Evolutionary conservation across 2,329 filamentous ascomycete genomes (phyloP).

Genomic region (Aspergillus sclerotialis): DNA sequence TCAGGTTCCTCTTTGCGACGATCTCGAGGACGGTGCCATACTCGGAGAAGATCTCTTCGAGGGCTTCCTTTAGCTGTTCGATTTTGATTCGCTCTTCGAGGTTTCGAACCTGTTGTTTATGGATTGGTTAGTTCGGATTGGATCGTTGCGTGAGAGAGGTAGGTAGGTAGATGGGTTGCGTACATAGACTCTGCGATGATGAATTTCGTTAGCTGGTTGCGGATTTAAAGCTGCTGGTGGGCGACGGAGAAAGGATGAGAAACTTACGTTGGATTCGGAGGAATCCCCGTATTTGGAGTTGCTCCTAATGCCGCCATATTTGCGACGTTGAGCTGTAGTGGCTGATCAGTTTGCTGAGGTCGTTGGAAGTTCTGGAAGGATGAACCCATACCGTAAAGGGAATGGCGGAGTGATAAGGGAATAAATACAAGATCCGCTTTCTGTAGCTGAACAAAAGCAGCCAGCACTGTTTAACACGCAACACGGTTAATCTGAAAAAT

Average conservation of each 20-base stretch:
- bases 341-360: slow-evolving; percentile 5
- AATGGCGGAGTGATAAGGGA: too few species aligned
- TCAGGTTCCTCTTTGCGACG: slow-evolving; percentile 81
- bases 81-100: slow-evolving; percentile 88
- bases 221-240: background rate
- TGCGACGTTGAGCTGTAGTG: slow-evolving; percentile 18
- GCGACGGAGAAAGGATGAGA: background rate
- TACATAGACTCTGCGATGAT: slow-evolving; percentile 34
- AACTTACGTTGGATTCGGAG: slow-evolving; percentile 36
- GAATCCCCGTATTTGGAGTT: slow-evolving; percentile 16
- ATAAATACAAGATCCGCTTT: too few species aligned
- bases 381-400: too few species aligned
- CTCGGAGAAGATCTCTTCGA: slow-evolving; percentile 75
- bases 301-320: slow-evolving; percentile 32
- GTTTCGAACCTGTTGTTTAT: slow-evolving; percentile 58
- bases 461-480: too few species aligned
- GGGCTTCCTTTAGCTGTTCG: slow-evolving; percentile 64
- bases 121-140: slow-evolving; percentile 7
- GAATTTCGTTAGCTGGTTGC: slow-evolving; percentile 9
- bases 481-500: too few species aligned
- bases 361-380: background rate
- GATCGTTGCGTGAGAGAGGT: slow-evolving; percentile 7
- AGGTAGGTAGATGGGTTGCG: slow-evolving; percentile 7
- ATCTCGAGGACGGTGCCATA: slow-evolving; percentile 82
- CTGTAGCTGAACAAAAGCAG: too few species aligned